Base-by-base conservation (phyloP, 2,329 filamentous ascomycete species). In the Leptosphaerulina australis region DNA sequence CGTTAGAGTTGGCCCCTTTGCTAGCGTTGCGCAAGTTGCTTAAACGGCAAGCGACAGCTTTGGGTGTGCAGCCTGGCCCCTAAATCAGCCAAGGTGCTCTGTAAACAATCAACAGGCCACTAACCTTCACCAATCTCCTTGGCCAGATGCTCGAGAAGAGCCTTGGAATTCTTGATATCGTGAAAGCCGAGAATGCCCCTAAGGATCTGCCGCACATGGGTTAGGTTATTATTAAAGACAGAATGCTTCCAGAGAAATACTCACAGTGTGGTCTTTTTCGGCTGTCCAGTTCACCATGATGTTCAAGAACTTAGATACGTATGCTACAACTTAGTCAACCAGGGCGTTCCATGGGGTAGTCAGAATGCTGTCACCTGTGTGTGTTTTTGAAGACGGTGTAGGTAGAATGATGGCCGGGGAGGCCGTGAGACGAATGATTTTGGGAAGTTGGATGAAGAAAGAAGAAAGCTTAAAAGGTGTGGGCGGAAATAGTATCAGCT, bases 31-130 rank as follows among this genome's bases (percentile, higher is more conserved):
- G 59, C 5, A 66, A 43, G 46, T 61, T 64, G 29, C 26, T 47
- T 6, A 68, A 47, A 5, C 62, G 60, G 45, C 66, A 57, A 12
- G 44, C 49, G 4, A 67, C 60, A 4, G 65, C 63, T 33, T 67
- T 68, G 8, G 62, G 50, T 1, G 63, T 68, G 31, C 65, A 68
- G 1, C 48, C 63, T 67, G 33, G 5, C 11, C 30, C 14, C 9
- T 9, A 17, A 20, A 10, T 33, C 8, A 33, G 15, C 12, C 2
- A 17, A 20, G n/a, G n/a, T 18, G 9, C 10, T 17, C 15, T 33
- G 10, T 7, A 11, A 10, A 1, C 7, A 3, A 10, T 30, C 15
- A 5, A 4, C 15, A 14, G n/a, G 3, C 9, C 11, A 35, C 21
- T 14, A 20, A 46, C 41, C 41, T 0, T 36, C 37, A 3, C 31